A percentile compares a stretch with the other conserved stretches of the same genome.
These are phyloP conservation scores for Cercophora sp. DNA, from an alignment of 495 filamentous ascomycete genomes.

Conservation along the genomic window DNA sequence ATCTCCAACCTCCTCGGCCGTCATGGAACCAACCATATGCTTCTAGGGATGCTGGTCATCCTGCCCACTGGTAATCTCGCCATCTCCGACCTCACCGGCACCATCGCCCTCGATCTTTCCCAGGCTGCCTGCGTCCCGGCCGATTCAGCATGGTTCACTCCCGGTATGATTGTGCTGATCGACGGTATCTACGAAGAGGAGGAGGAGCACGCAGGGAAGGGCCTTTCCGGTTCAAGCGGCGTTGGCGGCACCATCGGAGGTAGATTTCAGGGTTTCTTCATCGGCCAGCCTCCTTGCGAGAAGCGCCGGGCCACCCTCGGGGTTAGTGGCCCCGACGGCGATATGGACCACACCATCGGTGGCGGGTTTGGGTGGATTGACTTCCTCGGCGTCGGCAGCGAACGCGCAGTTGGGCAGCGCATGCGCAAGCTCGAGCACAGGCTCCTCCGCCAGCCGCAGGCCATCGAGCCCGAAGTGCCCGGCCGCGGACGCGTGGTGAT, in stretches of 20 bases:
- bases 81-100: conserved; percentile 80
- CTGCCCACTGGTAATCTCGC: conserved; percentile 79
- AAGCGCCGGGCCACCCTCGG: conserved; percentile 75
- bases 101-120: conserved; percentile 75
- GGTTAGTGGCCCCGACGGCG: conserved; percentile 50
- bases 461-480: neutral
- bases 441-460: conserved; percentile 30
- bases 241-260: conserved; percentile 87
- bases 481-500: conserved; percentile 59
- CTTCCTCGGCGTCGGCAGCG: conserved; percentile 86
- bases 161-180: conserved; percentile 91
- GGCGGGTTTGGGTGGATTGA: conserved; percentile 95
- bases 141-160: conserved; percentile 83
- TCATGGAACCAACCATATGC: conserved; percentile 76
- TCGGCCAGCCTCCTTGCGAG: conserved; percentile 88
- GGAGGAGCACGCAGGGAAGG: conserved; percentile 60
- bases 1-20: conserved; percentile 92
- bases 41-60: conserved; percentile 77
- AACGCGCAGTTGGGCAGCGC: conserved; percentile 72
- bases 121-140: conserved; percentile 78
- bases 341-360: conserved; percentile 58
- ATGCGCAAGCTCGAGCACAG: conserved; percentile 72
- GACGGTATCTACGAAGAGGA: conserved; percentile 96
- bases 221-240: conserved; percentile 69
- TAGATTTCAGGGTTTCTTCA: conserved; percentile 80